A percentile compares a stretch with the other conserved stretches of the same genome.
phyloP scores from a whole-genome alignment of 129 eudicot species.

The Silybum marianum region DNA sequence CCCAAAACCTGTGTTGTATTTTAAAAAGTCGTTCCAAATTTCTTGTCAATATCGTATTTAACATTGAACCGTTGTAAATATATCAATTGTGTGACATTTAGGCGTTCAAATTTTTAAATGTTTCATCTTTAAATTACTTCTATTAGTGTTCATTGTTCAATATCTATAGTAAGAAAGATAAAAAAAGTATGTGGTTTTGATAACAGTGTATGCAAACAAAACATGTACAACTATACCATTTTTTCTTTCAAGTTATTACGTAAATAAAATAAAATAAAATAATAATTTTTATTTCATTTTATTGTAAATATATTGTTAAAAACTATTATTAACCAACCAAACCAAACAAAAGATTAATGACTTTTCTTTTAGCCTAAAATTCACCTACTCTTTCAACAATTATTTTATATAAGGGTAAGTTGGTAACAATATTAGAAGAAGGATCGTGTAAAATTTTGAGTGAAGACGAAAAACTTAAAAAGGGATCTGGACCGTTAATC shows the following conservation, averaged over 20 bases:
- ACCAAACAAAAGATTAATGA: slow-evolving; percentile 20
- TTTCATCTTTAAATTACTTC: too few species aligned
- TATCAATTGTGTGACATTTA: background rate
- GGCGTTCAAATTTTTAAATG: too few species aligned
- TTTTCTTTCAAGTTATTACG: too few species aligned
- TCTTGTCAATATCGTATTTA: background rate
- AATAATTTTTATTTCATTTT: too few species aligned
- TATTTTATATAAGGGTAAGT: too few species aligned
- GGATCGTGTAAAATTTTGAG: too few species aligned
- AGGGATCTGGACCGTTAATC: too few species aligned
- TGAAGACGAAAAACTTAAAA: too few species aligned
- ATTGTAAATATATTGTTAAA: background rate
- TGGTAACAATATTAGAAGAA: too few species aligned
- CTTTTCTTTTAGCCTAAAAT: slow-evolving; percentile 10
- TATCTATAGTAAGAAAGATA: too few species aligned
- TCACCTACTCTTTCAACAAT: slow-evolving; percentile 11
- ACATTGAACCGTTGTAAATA: background rate
- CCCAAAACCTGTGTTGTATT: background rate
- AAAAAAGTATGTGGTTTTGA: background rate
- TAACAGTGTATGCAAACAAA: background rate
- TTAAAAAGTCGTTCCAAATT: background rate
- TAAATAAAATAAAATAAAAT: background rate
- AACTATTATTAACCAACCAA: slow-evolving; percentile 24
- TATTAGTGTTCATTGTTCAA: background rate
- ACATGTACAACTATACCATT: background rate